Percentiles rank a stretch among this genome's conserved stretches.
Conservation (phyloP, 164 flowering plant genomes). For the Vitis riparia region DNA sequence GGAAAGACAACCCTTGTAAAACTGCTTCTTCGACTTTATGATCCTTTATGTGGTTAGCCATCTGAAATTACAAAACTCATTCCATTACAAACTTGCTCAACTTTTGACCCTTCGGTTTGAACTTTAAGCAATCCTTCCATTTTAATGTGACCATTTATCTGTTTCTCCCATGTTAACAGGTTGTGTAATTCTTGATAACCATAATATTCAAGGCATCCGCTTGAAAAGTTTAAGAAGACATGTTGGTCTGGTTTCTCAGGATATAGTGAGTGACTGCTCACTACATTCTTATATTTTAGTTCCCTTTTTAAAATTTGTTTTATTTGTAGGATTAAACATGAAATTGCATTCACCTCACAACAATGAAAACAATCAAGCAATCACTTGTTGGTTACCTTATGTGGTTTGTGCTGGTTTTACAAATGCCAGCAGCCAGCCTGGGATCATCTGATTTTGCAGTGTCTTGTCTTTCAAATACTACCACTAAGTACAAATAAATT, state of each 20-base stretch:
- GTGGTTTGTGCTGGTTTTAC: not conserved
- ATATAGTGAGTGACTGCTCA: conserved; percentile 60
- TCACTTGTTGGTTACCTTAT: not conserved
- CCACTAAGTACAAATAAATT: no score
- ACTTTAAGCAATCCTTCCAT: not conserved
- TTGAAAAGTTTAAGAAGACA: conserved; percentile 77
- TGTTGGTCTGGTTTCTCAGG: conserved; percentile 91
- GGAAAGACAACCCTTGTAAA: conserved; percentile 92
- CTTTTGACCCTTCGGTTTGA: not conserved
- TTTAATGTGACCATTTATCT: not conserved
- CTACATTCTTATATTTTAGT: not conserved
- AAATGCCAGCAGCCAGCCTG: not conserved
- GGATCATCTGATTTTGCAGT: not conserved
- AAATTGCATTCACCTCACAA: not conserved
- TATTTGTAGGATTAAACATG: not conserved
- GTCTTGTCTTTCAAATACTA: no score
- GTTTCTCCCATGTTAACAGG: conserved; percentile 46
- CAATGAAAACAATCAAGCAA: not conserved
- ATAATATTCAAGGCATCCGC: conserved; percentile 45
- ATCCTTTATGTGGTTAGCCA: conserved; percentile 69
- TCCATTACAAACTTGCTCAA: not conserved
- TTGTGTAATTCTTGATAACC: conserved; percentile 58
- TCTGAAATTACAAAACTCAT: not conserved
- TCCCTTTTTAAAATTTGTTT: not conserved
- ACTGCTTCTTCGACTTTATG: conserved; percentile 92